Base-by-base conservation (phyloP, 352 stramenopile genomes). In the Pythium chondricola region DNA sequence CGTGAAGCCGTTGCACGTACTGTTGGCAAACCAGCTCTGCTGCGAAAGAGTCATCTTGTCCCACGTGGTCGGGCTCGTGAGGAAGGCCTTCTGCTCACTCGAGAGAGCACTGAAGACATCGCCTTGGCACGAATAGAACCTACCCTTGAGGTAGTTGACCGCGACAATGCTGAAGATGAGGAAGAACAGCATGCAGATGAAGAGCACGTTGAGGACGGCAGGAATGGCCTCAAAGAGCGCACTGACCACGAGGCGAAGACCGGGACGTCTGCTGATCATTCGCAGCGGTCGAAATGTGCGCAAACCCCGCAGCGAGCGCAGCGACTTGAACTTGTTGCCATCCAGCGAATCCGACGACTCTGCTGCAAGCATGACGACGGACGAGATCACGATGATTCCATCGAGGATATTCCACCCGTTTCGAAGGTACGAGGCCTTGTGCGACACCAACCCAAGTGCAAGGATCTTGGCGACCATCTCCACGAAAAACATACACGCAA, bases 131-230 rank as follows among this genome's bases (percentile, higher is more conserved):
- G 61, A 37, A 51, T 88, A 81, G 61, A 97, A 89, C 0, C 65
- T 71, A 3, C 92, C 94, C 62, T 97, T 97, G 39, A 98, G 68
- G 53, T 97, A 97, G 31, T 89, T 95, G 0, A 98, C 88, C 4
- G 87, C 80, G 47, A 98, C 71, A 48, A 98, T 97, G 49, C 87
- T 94, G 71, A 98, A 98, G 38, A 98, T 95, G 21, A 98, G 70
- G 47, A 95, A 97, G 54, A 97, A 95, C 0, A 98, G 67, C 35
- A 86, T 70, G 43, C 86, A 97, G 2, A 98, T 68, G 43, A 97
- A 74, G 3, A 93, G 52, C 3, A 97, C 79, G 60, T 97, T 97
- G 4, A 91, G 58, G 8, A 97, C 86, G 16, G 72, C 70, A 0
- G 86, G 89, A n/a, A 97, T 95, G 14, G 83, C 80, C 42, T 88